Evolutionary conservation across 2,329 filamentous ascomycete genomes (phyloP).

Genomic region (Phoma sp.): DNA sequence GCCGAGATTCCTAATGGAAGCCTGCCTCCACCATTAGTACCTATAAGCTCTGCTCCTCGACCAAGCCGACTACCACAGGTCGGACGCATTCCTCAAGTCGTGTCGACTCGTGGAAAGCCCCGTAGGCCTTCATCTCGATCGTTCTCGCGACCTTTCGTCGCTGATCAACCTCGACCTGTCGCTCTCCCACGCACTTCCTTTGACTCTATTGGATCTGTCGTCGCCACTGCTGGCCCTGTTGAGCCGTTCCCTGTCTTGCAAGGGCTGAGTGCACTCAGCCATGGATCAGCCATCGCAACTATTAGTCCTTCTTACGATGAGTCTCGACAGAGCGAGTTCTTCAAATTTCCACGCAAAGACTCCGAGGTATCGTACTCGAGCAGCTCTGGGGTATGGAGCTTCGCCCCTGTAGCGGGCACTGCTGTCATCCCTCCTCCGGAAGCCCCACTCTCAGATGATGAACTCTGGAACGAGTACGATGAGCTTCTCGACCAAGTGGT

Average conservation of each 20-base stretch:
- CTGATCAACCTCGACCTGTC: slow-evolving; percentile 51
- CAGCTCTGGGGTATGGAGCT: slow-evolving; percentile 67
- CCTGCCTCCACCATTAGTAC: slow-evolving; percentile 29
- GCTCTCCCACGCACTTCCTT: slow-evolving; percentile 41
- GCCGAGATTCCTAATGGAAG: not conserved
- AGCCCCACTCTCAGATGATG: slow-evolving; percentile 75
- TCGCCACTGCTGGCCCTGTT: slow-evolving; percentile 35
- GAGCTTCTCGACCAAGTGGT: slow-evolving; percentile 79
- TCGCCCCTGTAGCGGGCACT: slow-evolving; percentile 61
- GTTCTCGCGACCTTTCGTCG: slow-evolving; percentile 80
- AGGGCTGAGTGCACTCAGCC: slow-evolving; percentile 40
- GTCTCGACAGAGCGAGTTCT: slow-evolving; percentile 64
- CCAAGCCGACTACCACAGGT: slow-evolving; percentile 78
- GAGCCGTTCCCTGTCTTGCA: slow-evolving; percentile 46
- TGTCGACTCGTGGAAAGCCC: slow-evolving; percentile 68
- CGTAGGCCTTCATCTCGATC: slow-evolving; percentile 75
- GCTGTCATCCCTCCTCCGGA: slow-evolving; percentile 68
- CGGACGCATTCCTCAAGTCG: slow-evolving; percentile 83
- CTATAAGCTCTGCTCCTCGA: slow-evolving; percentile 45
- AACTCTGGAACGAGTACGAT: slow-evolving; percentile 94
- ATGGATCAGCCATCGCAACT: slow-evolving; percentile 48
- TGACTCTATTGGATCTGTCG: slow-evolving; percentile 37
- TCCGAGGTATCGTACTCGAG: slow-evolving; percentile 72
- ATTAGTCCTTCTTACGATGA: slow-evolving; percentile 40
- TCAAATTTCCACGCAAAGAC: slow-evolving; percentile 75